Base-by-base conservation (phyloP, 2,329 filamentous ascomycete genomes). In the Pleoardoris graminearum region DNA sequence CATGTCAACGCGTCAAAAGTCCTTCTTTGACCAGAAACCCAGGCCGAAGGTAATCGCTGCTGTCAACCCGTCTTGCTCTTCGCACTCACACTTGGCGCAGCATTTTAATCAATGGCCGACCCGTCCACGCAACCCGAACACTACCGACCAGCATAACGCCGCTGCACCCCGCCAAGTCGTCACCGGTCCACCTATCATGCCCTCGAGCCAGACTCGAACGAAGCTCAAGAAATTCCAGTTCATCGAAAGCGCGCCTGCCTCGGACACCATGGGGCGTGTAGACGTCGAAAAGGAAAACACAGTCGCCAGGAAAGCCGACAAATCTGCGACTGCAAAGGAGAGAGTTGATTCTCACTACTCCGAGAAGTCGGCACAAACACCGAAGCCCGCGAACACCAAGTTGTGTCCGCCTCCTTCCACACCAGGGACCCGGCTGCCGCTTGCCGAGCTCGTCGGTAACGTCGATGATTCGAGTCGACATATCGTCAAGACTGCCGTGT, bases 391-490 rank as follows among this genome's bases (percentile, higher is more conserved):
- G 3, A 63, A 63, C 19, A 61, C 55, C 4, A 65, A 56, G 43
- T 62, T 62, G 36, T 67, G 61, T 43, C 70, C 74, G 23, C 75
- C 75, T 14, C 84, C 84, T 2, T 83, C 82, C 35, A 86, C 84
- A 12, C 83, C 84, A 2, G 80, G 79, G 21, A 80, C 83, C 37
- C 75, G 82, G 50, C 77, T 86, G 33, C 82, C 83, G 21, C 72
- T 86, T 11, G 82, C 82, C 27, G 83, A 86, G 55, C 73, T 86
- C 27, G 82, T 86, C 39, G 82, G 82, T 56, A 84, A 85, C 64
- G 78, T 79, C 42, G 83, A 86, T 66, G 82, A 85, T 62, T 77
- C 77, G 8, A 75, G 78, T 32, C 79, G 76, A 59, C 75, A 76
- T 51, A 73, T 74, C n/a, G 72, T 75, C 22, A 75, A 75, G 46